Evolutionary conservation across 2,329 filamentous ascomycete genomes (phyloP), one percentile per base, ranked within the genome.

Genomic region (Escovopsis sp.): DNA sequence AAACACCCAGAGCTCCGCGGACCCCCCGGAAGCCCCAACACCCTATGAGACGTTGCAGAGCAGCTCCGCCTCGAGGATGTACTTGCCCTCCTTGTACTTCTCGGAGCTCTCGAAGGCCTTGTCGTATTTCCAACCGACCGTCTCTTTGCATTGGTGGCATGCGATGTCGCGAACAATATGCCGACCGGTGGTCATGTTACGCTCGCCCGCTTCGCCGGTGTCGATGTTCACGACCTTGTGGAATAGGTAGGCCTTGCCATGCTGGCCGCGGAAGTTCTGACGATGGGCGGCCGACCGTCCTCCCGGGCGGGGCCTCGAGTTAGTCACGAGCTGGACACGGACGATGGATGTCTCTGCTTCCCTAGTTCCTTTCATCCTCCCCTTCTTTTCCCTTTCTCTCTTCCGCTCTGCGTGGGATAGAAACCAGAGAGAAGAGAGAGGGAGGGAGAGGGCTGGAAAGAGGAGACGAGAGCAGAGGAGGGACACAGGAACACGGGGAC

Each of bases 21-120:
- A 23, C 21, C 21, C 11, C 21, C 21, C 21, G 11, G 21, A 7
- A 11, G 18, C 6, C 14, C 17, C 9, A 11, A 13, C 15, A 33
- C 13, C 27, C 54, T 51, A 76, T 48, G 65, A 72, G 41, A 94
- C 86, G 46, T 76, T 78, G 58, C 82, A 88, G 27, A 96, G 67
- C 43, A 94, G 61, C 63, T 94, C 87, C 23, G 82, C 83, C 65
- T 96, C 88, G 38, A 98, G 68, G 40, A 98, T 98, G 56, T 82
- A 96, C 63, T 96, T 98, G 37, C 86, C 87, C 67, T 98, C 90
- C 66, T 98, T 98, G 63, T 98, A 98, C 62, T 94, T 94, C 70
- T 98, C 88, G 44, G 70, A 78, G 25, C 66, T 60, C 63, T 98
- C 90, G 56, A 82, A 96, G 1, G 90, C 90, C 63, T 92, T 94